Base-by-base conservation (phyloP, 768 basidiomycete species). In the Russula abietina region DNA sequence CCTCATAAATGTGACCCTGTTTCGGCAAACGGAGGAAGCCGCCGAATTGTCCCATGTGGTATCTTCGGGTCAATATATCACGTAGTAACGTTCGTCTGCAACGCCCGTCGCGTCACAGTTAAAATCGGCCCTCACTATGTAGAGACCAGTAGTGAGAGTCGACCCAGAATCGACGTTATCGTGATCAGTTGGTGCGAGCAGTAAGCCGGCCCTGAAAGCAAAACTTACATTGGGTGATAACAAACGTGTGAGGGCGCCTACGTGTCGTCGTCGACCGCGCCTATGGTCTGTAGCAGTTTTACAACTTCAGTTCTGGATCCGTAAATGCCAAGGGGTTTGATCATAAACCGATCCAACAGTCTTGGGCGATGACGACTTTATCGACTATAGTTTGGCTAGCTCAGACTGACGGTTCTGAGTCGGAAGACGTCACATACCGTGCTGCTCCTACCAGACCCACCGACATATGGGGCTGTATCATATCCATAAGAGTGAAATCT, bases 1-100 rank as follows among this genome's bases (percentile, higher is more conserved):
- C 85, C 85, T 72, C 82, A 86, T 85, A 66, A 86, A 87, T 0
- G 84, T 82, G 4, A 80, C 73, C 4, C 85, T 76, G 71, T 85
- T 86, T 11, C 80, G 77, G 24, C 75, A 69, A 54, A 81, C 76
- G 3, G 81, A 72, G 2, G 77, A 73, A 12, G 72, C 51, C 0
- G 81, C 78, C 9, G 75, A 71, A 69, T 85, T 83, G 53, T 80
- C 70, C 85, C 85, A 86, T 0, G 84, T 85, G 2, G 72, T 76
- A 30, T 80, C 75, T 65, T 87, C 82, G 0, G 84, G 84, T 84
- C 85, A 87, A 61, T 82, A 85, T 7, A 86, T 67, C 19, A 83
- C 77, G 57, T 81, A 83, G 11, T 81, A 56, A 32, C 74, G 69
- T 14, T 66, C 56, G 38, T 74, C 70, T 7, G 45, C 41, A 2